Evolutionary conservation across 805 yeast genomes (phyloP), one percentile per base, ranked within the genome.

Genomic region (Kodamaea fukazawae): DNA sequence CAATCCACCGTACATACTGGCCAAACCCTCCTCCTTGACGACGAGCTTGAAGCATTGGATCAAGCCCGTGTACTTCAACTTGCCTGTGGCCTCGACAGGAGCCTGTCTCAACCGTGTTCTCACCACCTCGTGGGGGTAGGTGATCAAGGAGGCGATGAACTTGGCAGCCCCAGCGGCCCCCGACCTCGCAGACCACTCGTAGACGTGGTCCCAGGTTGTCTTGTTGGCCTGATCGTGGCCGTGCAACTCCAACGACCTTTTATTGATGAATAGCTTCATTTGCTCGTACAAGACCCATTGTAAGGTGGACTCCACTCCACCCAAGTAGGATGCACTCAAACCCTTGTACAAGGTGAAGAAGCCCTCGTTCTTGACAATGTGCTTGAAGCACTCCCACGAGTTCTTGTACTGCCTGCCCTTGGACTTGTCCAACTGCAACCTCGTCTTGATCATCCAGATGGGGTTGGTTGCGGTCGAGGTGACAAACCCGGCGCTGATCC

Each of bases 141-240:
- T 91, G 34, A 90, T 76, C 41, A 93, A 73, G 14, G 96, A 87
- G 1, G 99, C 99, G 43, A 86, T 71, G 53, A 93, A 83, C 61
- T 93, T 93, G 33, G 99, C 99, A 30, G 88, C 81, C 32, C 99
- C 99, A 2, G 99, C 99, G 31, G 96, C 87, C 2, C 98, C 98
- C 0, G 97, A 88, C 51, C 97, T 79, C 2, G 96, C 96, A 47
- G 83, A 76, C 99, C 99, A 93, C 55, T 88, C 96, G 49, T 82
- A 62, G 18, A 88, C 67, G 43, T 78, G 74, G 53, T 87, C 96
- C 41, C 71, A 56, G 2, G 76, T 67, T 38, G 67, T 67, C 39
- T 61, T 67, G 25, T 49, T 53, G 13, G 46, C 26, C n/a, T 48
- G 55, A 32, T 53, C 50, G 29, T 40, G 49, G 12, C 69, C 70